Evolutionary conservation across 805 yeast species (phyloP).

Genomic region (Kuraishia hungarica): DNA sequence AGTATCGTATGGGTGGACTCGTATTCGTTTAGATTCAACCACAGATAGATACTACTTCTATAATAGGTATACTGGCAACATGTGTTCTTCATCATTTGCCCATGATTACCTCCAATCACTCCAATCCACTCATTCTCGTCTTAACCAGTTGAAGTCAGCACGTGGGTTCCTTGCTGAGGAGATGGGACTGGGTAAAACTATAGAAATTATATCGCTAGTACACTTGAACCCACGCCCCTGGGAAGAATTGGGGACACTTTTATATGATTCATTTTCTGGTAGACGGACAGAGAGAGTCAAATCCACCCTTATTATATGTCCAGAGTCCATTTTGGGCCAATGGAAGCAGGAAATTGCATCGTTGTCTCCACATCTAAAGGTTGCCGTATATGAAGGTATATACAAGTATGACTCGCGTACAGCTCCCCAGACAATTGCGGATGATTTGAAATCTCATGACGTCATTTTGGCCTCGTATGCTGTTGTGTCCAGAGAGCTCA

Average conservation of each 20-base stretch:
- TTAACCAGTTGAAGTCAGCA: conserved; percentile 17
- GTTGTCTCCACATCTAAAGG: conserved; percentile 50
- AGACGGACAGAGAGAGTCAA: conserved; percentile 42
- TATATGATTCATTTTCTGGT: conserved; percentile 29
- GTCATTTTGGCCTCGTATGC: conserved; percentile 75
- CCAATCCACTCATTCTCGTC: neutral
- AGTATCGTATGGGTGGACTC: conserved; percentile 47
- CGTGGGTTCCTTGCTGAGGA: conserved; percentile 82
- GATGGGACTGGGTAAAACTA: conserved; percentile 96
- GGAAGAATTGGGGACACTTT: conserved; percentile 14
- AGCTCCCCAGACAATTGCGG: conserved; percentile 32
- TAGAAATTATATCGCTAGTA: conserved; percentile 67
- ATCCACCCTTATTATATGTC: conserved; percentile 79
- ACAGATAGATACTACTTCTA: conserved; percentile 26
- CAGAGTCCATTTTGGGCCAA: conserved; percentile 74
- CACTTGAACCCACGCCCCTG: conserved; percentile 48
- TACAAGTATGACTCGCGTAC: conserved; percentile 20
- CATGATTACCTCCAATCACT: conserved; percentile 14
- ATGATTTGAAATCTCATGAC: conserved; percentile 54
- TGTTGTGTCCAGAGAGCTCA: conserved; percentile 65
- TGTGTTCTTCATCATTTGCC: conserved; percentile 26
- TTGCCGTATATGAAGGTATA: conserved; percentile 58
- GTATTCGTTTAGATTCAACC: conserved; percentile 9
- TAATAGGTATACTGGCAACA: conserved; percentile 41
- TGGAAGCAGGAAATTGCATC: conserved; percentile 72